Evolutionary conservation across 768 basidiomycete species (phyloP).

Genomic region (Krasilnikovozyma curviuscula): DNA sequence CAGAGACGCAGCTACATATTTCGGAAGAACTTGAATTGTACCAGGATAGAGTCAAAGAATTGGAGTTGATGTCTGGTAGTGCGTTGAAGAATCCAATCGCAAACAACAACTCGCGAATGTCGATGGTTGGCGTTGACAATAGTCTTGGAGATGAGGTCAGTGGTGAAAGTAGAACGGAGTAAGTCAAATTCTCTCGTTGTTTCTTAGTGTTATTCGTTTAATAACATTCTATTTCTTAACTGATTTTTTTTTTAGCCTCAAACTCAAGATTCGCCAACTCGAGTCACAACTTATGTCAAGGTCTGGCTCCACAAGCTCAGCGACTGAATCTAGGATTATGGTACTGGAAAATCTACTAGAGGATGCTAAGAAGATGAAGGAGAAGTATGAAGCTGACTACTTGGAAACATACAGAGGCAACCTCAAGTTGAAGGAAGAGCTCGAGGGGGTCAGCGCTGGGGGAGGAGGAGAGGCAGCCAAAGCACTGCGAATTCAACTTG

Average conservation of each 20-base stretch:
- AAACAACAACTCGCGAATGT: constrained; percentile 33
- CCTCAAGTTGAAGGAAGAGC: constrained; percentile 52
- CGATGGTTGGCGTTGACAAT: constrained; percentile 20
- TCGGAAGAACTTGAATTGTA: constrained; percentile 70
- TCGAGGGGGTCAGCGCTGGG: constrained; percentile 57
- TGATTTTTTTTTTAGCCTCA: constrained; percentile 31
- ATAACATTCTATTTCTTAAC: background rate
- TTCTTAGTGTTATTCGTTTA: background rate
- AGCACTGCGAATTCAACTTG: constrained; percentile 35
- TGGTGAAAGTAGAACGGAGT: constrained; percentile 46
- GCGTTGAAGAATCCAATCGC: background rate
- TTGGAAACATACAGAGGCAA: constrained; percentile 64
- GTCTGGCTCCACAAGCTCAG: constrained; percentile 16
- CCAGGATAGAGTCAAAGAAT: constrained; percentile 73
- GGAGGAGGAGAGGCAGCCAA: constrained; percentile 48
- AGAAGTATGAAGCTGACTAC: constrained; percentile 72
- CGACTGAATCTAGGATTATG: constrained; percentile 51
- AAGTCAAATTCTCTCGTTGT: background rate
- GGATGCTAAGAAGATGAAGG: constrained; percentile 77
- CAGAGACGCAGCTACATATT: no score
- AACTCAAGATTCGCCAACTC: constrained; percentile 68
- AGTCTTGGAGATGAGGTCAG: constrained; percentile 28
- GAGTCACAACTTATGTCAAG: constrained; percentile 53
- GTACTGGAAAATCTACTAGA: constrained; percentile 83
- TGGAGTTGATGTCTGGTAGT: constrained; percentile 40